phyloP scores from a whole-genome alignment of 805 yeast genomes.

The Kuraishia ogatae region DNA sequence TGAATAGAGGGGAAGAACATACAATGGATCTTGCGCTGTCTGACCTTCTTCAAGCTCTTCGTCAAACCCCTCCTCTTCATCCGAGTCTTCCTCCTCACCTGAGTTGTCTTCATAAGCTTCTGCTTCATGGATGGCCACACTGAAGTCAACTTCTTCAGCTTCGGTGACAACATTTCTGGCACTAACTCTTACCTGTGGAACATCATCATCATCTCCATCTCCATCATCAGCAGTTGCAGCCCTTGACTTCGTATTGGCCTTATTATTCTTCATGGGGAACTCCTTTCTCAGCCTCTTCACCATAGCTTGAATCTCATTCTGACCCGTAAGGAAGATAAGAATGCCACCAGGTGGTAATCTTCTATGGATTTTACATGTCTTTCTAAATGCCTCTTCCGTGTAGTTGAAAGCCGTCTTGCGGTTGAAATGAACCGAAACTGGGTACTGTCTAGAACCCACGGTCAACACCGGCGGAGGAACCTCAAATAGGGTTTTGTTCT shows the following conservation, averaged over 20 bases:
- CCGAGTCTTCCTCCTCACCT: constrained; percentile 43
- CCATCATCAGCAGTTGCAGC: constrained; percentile 4
- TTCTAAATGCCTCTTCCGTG: constrained; percentile 77
- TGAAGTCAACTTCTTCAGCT: constrained; percentile 81
- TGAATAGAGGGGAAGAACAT: constrained; percentile 89
- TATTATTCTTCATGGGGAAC: constrained; percentile 48
- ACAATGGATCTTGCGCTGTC: constrained; percentile 67
- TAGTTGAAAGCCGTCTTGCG: constrained; percentile 71
- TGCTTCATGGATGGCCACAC: constrained; percentile 33
- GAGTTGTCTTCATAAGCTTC: constrained; percentile 32
- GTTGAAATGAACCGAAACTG: constrained; percentile 88
- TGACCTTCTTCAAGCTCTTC: constrained; percentile 68
- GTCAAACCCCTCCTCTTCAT: constrained; percentile 59
- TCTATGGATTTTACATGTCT: constrained; percentile 80
- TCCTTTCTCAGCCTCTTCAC: constrained; percentile 62
- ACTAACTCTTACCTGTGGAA: constrained; percentile 37
- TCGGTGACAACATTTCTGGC: constrained; percentile 64
- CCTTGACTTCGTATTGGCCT: constrained; percentile 4
- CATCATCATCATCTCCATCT: constrained; percentile 20
- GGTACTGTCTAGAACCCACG: constrained; percentile 89
- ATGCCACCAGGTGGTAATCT: constrained; percentile 91
- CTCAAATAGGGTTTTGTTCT: constrained; percentile 60
- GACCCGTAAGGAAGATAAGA: constrained; percentile 87
- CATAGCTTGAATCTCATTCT: constrained; percentile 75
- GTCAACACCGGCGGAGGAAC: constrained; percentile 79